Conservation (phyloP, 2,329 filamentous ascomycete genomes). For the Pezicula neosporulosa region DNA sequence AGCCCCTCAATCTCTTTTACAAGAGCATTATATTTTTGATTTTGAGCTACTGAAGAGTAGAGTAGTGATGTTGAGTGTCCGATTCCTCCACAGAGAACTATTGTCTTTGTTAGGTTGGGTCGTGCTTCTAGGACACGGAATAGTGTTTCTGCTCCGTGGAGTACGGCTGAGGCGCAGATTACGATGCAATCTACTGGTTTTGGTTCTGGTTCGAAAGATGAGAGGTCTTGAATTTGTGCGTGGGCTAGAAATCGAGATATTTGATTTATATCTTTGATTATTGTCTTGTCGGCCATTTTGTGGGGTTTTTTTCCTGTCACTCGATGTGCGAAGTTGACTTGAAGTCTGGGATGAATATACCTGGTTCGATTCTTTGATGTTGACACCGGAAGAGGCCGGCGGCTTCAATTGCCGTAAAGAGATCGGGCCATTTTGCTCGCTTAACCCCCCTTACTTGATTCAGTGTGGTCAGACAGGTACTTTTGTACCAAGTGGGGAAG, state of each 20-base stretch:
- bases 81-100: constrained; percentile 41
- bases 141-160: constrained; percentile 30
- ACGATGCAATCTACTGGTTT: constrained; percentile 33
- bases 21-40: constrained; percentile 26
- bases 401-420: too few relatives aligned
- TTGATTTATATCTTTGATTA: constrained; percentile 24
- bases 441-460: too few relatives aligned
- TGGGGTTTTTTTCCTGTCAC: too few relatives aligned
- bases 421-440: too few relatives aligned
- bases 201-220: too few relatives aligned
- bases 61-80: constrained; percentile 41
- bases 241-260: constrained; percentile 27
- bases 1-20: constrained; percentile 26
- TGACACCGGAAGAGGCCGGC: too few relatives aligned
- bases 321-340: too few relatives aligned
- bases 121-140: constrained; percentile 29
- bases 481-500: too few relatives aligned
- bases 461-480: too few relatives aligned
- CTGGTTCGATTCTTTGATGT: too few relatives aligned
- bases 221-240: constrained; percentile 20
- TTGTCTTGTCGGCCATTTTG: too few relatives aligned
- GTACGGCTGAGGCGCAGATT: constrained; percentile 36
- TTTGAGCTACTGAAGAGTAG: constrained; percentile 34
- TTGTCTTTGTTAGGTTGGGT: constrained; percentile 27
- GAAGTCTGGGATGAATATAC: too few relatives aligned